Evolutionary conservation across 148 eudicot species (phyloP).

Genomic region (Linanthus parryae): DNA sequence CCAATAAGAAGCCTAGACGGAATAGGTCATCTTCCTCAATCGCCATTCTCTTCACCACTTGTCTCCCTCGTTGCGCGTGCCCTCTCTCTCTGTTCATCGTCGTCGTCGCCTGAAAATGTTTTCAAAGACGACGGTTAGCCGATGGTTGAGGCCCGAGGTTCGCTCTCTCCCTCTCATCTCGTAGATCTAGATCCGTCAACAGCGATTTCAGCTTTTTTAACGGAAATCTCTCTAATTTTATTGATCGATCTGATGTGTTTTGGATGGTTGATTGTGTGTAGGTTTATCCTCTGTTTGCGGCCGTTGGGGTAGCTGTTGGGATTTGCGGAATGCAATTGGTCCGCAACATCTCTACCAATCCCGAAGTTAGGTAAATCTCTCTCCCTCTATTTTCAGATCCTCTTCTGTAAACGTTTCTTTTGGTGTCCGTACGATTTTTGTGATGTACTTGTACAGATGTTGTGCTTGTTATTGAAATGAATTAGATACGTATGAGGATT

Average conservation of each 20-base stretch:
- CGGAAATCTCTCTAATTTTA: not conserved
- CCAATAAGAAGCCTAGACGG: not conserved
- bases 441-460: not conserved
- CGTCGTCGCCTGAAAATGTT: not conserved
- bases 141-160: constrained; percentile 92
- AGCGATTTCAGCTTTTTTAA: not conserved
- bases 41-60: not conserved
- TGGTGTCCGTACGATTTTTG: not conserved
- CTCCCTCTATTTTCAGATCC: not conserved
- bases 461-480: no score
- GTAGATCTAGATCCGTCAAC: not conserved
- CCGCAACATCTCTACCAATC: constrained; percentile 61
- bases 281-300: constrained; percentile 73
- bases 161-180: not conserved
- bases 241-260: constrained; percentile 17
- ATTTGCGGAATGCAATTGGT: constrained; percentile 69
- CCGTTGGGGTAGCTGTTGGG: constrained; percentile 75
- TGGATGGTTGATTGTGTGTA: constrained; percentile 9
- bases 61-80: not conserved
- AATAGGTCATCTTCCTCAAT: not conserved
- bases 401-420: not conserved
- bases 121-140: not conserved
- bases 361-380: constrained; percentile 74
- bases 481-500: no score
- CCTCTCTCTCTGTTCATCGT: not conserved